phyloP scores from a whole-genome alignment of 1,284 basidiomycete species.

The Ustilago loliicola region DNA sequence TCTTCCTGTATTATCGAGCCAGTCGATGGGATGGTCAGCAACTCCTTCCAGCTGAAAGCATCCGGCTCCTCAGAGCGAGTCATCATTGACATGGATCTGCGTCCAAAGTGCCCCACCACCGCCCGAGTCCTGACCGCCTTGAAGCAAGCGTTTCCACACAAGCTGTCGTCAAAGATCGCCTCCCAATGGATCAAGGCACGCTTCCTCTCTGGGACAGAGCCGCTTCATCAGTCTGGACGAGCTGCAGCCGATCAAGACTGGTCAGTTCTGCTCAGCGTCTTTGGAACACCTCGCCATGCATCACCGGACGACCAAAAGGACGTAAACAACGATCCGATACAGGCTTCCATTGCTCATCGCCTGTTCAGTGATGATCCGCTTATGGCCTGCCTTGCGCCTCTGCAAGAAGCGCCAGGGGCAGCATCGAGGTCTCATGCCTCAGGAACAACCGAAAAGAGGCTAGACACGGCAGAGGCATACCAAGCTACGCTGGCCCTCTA shows the following conservation, averaged over 20 bases:
- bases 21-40: constrained; percentile 1
- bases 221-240: constrained; percentile 1
- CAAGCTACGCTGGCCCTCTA: constrained; percentile 37
- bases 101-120: constrained; percentile 22
- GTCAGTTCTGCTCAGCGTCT: constrained; percentile 10
- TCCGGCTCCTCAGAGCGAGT: not conserved
- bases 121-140: constrained; percentile 17
- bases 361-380: constrained; percentile 27
- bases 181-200: constrained; percentile 27
- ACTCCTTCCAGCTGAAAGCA: constrained; percentile 1
- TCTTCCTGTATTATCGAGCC: constrained; percentile 3
- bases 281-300: not conserved
- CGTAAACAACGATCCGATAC: not conserved
- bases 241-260: constrained; percentile 28
- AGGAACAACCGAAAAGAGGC: not conserved
- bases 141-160: constrained; percentile 11
- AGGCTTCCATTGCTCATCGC: constrained; percentile 12
- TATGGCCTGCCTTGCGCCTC: constrained; percentile 14
- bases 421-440: not conserved
- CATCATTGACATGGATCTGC: constrained; percentile 18
- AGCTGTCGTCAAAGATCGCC: constrained; percentile 16
- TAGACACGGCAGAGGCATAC: constrained; percentile 14
- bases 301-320: not conserved
- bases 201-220: constrained; percentile 11
- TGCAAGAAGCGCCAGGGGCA: not conserved